A percentile compares a stretch with the other conserved stretches of the same genome.
Evolutionary conservation across 768 basidiomycete genomes (phyloP).

Genomic region (Boletus subcaerulescens): DNA sequence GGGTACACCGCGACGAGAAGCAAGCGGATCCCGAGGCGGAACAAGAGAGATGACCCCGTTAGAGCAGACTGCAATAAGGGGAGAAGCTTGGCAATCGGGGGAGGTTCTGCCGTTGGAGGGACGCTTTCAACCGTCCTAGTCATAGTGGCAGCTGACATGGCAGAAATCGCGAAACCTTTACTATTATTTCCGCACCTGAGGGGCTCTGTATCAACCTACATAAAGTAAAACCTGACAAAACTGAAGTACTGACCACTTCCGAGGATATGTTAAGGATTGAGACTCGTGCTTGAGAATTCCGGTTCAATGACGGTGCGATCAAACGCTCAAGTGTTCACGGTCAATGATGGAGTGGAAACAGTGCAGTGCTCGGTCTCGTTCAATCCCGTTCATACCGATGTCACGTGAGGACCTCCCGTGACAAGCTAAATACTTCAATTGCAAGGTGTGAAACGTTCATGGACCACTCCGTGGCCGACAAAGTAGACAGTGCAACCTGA

Average conservation of each 20-base stretch:
- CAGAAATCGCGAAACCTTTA: neutral
- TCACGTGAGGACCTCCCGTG: too few relatives aligned
- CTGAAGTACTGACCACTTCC: conserved; percentile 1
- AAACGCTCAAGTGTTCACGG: too few relatives aligned
- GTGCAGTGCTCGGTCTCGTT: too few relatives aligned
- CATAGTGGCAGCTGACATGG: conserved; percentile 8
- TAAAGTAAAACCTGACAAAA: neutral
- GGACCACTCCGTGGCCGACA: too few relatives aligned
- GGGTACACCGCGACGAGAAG: conserved; percentile 17
- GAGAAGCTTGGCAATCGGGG: conserved; percentile 25
- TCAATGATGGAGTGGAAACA: too few relatives aligned
- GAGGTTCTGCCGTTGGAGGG: conserved; percentile 5
- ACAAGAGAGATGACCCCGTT: conserved; percentile 9
- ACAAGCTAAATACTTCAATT: too few relatives aligned
- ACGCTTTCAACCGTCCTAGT: neutral
- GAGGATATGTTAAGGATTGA: too few relatives aligned
- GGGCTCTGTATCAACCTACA: neutral
- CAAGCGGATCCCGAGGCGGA: conserved; percentile 10
- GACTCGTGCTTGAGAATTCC: too few relatives aligned
- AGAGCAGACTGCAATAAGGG: conserved; percentile 16
- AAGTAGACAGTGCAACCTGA: too few relatives aligned
- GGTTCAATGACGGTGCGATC: too few relatives aligned
- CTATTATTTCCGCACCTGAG: neutral
- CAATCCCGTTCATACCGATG: too few relatives aligned
- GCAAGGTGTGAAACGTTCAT: too few relatives aligned